These are phyloP conservation scores for Neodidymelliopsis sp. DNA, from an alignment of 2,329 filamentous ascomycete species.

Conservation along the genomic window DNA sequence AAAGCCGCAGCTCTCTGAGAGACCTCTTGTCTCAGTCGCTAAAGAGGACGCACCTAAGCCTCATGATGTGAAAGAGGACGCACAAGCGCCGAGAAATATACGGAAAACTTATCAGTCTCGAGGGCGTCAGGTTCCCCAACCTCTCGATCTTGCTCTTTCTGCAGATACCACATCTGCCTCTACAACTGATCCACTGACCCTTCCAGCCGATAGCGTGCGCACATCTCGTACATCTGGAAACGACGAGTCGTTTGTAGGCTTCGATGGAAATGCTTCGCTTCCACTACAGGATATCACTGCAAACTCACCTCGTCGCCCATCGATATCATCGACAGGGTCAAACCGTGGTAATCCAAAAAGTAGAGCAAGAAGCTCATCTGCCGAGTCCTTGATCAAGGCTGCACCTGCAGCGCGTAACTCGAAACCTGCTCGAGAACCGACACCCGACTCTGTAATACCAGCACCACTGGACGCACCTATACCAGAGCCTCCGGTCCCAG, in stretches of 20 bases:
- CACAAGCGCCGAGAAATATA: constrained; percentile 21
- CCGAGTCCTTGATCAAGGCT: constrained; percentile 32
- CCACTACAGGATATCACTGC: constrained; percentile 41
- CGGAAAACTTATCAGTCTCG: constrained; percentile 22
- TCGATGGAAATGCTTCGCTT: constrained; percentile 34
- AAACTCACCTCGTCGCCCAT: constrained; percentile 42
- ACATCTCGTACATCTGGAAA: constrained; percentile 17
- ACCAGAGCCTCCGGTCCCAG: constrained; percentile 14
- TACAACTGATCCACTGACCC: constrained; percentile 26
- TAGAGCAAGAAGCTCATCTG: constrained; percentile 27
- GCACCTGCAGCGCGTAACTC: constrained; percentile 23
- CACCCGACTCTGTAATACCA: constrained; percentile 39
- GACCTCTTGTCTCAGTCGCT: constrained; percentile 29
- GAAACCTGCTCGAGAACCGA: constrained; percentile 21
- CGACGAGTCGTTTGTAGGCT: constrained; percentile 18
- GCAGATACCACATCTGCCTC: constrained; percentile 29
- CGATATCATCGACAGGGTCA: constrained; percentile 36
- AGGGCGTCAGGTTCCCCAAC: constrained; percentile 23
- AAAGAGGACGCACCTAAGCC: constrained; percentile 34
- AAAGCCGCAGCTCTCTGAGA: constrained; percentile 21
- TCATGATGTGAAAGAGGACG: constrained; percentile 31
- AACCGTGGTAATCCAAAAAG: constrained; percentile 16
- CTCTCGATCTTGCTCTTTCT: constrained; percentile 36
- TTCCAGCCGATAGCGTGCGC: constrained; percentile 19
- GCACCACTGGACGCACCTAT: constrained; percentile 23